Base-by-base conservation (phyloP, 257 asterid species). In the Solanum verrucosum region DNA sequence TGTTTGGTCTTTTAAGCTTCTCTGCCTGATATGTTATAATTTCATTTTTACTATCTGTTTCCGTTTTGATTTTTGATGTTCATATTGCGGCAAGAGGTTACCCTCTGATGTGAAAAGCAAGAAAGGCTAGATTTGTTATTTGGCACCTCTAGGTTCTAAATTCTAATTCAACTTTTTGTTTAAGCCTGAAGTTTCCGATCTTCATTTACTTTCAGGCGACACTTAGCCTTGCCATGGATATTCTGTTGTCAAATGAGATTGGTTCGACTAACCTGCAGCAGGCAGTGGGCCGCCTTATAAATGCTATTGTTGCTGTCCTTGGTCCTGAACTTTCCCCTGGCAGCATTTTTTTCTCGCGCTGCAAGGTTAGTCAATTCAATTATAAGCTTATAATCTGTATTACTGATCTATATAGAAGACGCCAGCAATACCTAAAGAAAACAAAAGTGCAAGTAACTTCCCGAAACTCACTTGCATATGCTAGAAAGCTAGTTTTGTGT, bases 271-370 rank as follows among this genome's bases (percentile, higher is more conserved):
- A 97, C 90, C 93, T 97, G 90, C 99, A 96, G 91, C 99, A 95
- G 91, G 96, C 97, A 81, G 95, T 97, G 91, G 99, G 98, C 86
- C 96, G 98, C 90, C 98, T 97, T 83, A 92, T 97, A 89, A 97
- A 97, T 92, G 99, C 99, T 87, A 93, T 96, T 89, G 98, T 97
- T 89, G 99, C 99, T 67, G 97, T 97, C 89, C 94, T 96, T 88
- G 99, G 99, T 90, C 99, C 99, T 72, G 99, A 97, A 90, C 99
- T 97, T 91, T 89, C 98, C 89, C 98, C 99, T 88, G 97, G 96
- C 82, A 96, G 99, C 93, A 96, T 95, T 86, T 96, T 97, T 90
- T 97, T 97, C 92, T 96, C 99, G 5, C 98, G 99, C 87, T 96
- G 99, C 96, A 97, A 96, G 99, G 99, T 97, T 56, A 68, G 91